Base-by-base conservation (phyloP, 2,329 filamentous ascomycete species). In the Pleurostoma richardsiae region DNA sequence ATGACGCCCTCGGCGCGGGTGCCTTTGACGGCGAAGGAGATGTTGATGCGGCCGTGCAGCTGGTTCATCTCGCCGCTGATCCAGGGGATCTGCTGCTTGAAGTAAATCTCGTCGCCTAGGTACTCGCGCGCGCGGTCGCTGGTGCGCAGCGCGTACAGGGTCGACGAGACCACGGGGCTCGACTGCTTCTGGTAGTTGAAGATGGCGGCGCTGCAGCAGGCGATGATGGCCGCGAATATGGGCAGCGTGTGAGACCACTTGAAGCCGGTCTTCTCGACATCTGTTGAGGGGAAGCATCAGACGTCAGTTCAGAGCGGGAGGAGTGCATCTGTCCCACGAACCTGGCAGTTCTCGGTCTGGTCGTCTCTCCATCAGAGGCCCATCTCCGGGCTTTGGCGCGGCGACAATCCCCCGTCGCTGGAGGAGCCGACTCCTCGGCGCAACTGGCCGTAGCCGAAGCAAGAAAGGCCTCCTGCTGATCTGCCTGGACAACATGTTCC, bases 161-260 rank as follows among this genome's bases (percentile, higher is more conserved):
- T 94, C 46, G 87, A 89, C 46, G 83, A 83, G n/a, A 96, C 88
- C 30, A 92, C 80, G 46, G 87, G 88, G 29, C 84, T 90, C n/a
- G 88, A 90, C 48, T 85, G 82, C 68, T 96, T 96, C 67, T 99
- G 92, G 80, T 99, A 97, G 79, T 99, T 99, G 86, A 99, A 97
- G 68, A 99, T 96, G 56, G 86, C 89, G 50, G 95, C 72, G 54
- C 85, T 84, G 55, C 85, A 86, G 46, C 77, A 74, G 42, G 80
- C 79, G 56, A 96, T 82, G 52, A 89, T 73, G 52, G 79, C 67
- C 45, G 86, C 64, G 77, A 97, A 97, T 63, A 95, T 71, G 45
- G 92, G 92, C 31, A 96, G 68, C 1, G 89, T 90, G 57, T 80
- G 79, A 46, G 76, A 63, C 86, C 87, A 91, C 56, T 76, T 74